These are phyloP conservation scores for Toxicodendron radicans DNA, from an alignment of 345 rosid species.

Conservation along the genomic window DNA sequence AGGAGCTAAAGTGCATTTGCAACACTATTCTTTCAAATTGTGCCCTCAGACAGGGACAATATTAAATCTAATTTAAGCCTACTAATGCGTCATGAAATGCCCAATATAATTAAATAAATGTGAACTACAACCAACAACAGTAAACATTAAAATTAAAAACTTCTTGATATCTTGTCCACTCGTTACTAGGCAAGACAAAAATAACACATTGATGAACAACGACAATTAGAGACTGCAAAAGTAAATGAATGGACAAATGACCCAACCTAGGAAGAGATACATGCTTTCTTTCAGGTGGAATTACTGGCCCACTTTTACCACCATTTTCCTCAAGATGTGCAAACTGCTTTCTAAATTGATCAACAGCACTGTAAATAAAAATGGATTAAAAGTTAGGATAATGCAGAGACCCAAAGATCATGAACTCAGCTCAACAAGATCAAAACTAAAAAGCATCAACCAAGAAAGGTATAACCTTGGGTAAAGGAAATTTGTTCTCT, in stretches of 20 bases:
- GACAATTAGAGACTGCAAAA: conserved; percentile 7
- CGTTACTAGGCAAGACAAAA: background rate
- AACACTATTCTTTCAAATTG: background rate
- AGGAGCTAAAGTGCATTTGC: too few species aligned
- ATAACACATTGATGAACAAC: background rate
- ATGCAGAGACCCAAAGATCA: conserved; percentile 14
- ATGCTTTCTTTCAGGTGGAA: conserved; percentile 85
- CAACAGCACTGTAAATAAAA: conserved; percentile 66
- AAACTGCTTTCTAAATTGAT: conserved; percentile 92
- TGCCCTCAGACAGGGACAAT: background rate
- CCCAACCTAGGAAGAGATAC: conserved; percentile 83
- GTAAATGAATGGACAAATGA: background rate
- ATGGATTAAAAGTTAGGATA: conserved; percentile 12
- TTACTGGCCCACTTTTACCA: conserved; percentile 65
- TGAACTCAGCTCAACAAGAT: background rate
- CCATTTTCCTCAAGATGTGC: conserved; percentile 84
- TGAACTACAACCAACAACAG: background rate
- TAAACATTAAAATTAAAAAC: background rate
- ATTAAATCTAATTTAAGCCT: background rate
- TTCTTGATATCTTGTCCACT: background rate
- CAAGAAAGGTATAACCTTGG: conserved; percentile 60
- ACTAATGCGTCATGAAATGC: background rate
- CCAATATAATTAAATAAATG: background rate
- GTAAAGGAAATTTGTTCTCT: conserved; percentile 84
- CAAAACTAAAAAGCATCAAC: conserved; percentile 4